Base-by-base conservation (phyloP, 2,329 filamentous ascomycete species). In the Xylariaceae sp. region DNA sequence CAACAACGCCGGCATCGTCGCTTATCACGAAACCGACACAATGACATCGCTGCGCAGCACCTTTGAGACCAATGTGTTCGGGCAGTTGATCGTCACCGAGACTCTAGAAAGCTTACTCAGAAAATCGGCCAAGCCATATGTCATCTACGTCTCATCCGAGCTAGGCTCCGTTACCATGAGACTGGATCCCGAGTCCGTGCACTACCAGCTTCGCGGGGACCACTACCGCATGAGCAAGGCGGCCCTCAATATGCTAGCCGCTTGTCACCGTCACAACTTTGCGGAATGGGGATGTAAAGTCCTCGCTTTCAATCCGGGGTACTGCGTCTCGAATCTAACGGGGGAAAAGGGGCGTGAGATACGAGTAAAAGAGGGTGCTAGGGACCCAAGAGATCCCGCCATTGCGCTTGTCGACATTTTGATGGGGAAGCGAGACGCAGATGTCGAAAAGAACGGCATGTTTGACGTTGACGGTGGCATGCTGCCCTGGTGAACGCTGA, bases 1-100 rank as follows among this genome's bases (percentile, higher is more conserved):
- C 70, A 79, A 76, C 69, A 79, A 77, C 53, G 84, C 85, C 1
- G 85, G 84, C 5, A 79, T 86, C 41, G 69, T 75, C 4, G 74
- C 80, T 12, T 75, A 51, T 74, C 78, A 46, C 74, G 73, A 1
- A 63, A 70, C 49, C 10, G 73, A 78, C 58, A 73, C 81, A 0
- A 84, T 83, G 70, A 75, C 81, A 69, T 75, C 81, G 12, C 73
- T 82, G 59, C 74, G 74, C 18, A 66, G 68, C 8, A 71, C 67
- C 1, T 78, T 84, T 55, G 79, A 83, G 51, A 65, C 67, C 45
- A 72, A 73, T 60, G 63, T 64, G 32, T 65, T 71, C 34, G 66
- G 69, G 6, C 58, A 61, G 2, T 36, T 61, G 10, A 30, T 68
- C 1, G 48, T 70, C 7, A 68, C 69, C 1, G 63, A 70, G 46